Conservation (phyloP, 805 yeast species). For the Helenozyma rhizophorensis region DNA sequence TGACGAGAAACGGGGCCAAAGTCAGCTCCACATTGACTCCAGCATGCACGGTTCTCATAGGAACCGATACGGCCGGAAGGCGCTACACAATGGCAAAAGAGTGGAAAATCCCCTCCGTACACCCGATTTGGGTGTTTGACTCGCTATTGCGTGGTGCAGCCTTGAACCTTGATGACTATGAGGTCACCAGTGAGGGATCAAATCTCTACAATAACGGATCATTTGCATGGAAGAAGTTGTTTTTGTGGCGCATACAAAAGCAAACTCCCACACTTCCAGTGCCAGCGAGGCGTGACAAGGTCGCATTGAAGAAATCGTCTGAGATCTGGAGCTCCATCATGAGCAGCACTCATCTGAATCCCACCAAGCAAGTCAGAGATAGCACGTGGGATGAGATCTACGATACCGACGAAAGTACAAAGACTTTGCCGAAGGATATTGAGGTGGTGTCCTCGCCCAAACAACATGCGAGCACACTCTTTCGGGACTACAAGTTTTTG, state of each 20-base stretch:
- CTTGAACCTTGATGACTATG: conserved; percentile 38
- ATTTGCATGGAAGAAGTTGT: conserved; percentile 33
- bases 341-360: conserved; percentile 18
- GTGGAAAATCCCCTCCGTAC: conserved; percentile 49
- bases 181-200: conserved; percentile 16
- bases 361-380: conserved; percentile 12
- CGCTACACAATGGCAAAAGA: conserved; percentile 49
- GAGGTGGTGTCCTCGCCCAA: neutral
- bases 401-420: conserved; percentile 5
- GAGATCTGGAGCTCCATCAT: conserved; percentile 44
- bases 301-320: conserved; percentile 19
- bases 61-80: conserved; percentile 49
- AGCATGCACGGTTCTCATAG: conserved; percentile 41
- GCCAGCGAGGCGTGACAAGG: conserved; percentile 6
- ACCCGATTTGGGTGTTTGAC: conserved; percentile 49
- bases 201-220: conserved; percentile 24
- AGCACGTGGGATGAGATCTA: conserved; percentile 25
- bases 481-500: conserved; percentile 40
- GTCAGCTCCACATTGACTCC: conserved; percentile 48
- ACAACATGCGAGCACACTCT: conserved; percentile 21
- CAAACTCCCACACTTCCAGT: neutral
- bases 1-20: conserved; percentile 46
- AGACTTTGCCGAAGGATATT: neutral
- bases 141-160: conserved; percentile 42
- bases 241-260: conserved; percentile 1